Evolutionary conservation across 257 asterid species (phyloP), one percentile per base, ranked within the genome.

Genomic region (Galeopsis tetrahit): DNA sequence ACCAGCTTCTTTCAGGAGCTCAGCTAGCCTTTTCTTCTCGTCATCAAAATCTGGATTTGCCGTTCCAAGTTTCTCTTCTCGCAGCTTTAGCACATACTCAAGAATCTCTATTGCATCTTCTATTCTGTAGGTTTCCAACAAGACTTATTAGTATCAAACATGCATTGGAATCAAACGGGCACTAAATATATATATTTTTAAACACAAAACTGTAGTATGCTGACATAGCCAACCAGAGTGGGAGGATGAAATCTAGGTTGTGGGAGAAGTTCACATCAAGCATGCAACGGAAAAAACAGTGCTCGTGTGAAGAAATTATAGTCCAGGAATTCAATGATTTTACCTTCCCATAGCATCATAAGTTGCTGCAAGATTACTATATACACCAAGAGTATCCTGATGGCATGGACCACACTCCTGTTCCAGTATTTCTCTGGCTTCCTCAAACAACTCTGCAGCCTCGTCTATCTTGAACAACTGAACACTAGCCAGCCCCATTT

Each of bases 281-380:
- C 31, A 51, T 15, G 58, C 58, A 51, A 51, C 4, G 32, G 55
- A 51, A 15, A 51, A 14, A 6, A 14, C 32, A 51, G 9, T 15
- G 6, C 51, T 4, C 21, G 17, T 51, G 57, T 51, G 57, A 51
- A 51, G 57, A 51, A 15, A 51, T 51, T 51, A 21, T 44, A 44
- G 51, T 0, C 51, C 10, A 14, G n/a, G 35, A 43, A 14, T 21
- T 15, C 40, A 17, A 56, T 56, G 14, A 63, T 34, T 67, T 86
- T 95, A 95, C 99, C 99, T 95, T 84, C 99, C 99, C 90, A 92
- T 80, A 35, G 97, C 99, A 79, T 95, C 99, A 76, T 95, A 95
- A 71, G 98, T 92, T 63, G 99, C 99, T 10, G 99, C 98, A 36
- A 95, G 97, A 75, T 95, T 95, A 85, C 97, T 90, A 75, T 95